phyloP scores from a whole-genome alignment of 768 basidiomycete genomes.

The Collybia mongolica region DNA sequence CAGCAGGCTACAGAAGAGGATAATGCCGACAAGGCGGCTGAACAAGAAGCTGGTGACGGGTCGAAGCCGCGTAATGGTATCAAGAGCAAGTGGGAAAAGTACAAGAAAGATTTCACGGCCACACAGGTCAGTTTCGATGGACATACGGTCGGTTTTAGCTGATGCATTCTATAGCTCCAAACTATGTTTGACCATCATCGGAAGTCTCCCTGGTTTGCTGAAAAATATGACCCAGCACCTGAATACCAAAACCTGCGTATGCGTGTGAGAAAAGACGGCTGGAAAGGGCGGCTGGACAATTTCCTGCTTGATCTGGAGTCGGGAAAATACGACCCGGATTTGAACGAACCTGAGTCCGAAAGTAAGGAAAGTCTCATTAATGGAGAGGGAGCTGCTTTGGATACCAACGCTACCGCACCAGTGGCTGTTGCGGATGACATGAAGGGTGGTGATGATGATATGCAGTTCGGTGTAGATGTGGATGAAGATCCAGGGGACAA shows the following conservation, averaged over 20 bases:
- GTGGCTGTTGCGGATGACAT: slow-evolving; percentile 44
- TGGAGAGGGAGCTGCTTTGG: slow-evolving; percentile 42
- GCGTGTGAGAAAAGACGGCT: slow-evolving; percentile 81
- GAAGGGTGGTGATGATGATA: slow-evolving; percentile 69
- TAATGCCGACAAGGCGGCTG: slow-evolving; percentile 78
- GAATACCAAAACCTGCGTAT: slow-evolving; percentile 71
- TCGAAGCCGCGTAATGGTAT: slow-evolving; percentile 84
- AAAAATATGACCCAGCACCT: slow-evolving; percentile 85
- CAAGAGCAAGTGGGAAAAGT: slow-evolving; percentile 85
- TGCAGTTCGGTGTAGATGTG: slow-evolving; percentile 68
- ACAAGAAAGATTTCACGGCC: slow-evolving; percentile 87
- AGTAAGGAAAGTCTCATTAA: slow-evolving; percentile 45
- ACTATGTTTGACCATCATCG: slow-evolving; percentile 95
- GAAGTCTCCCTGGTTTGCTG: slow-evolving; percentile 95
- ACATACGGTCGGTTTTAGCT: slow-evolving; percentile 18
- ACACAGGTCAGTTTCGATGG: slow-evolving; percentile 69
- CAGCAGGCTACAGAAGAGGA: slow-evolving; percentile 82
- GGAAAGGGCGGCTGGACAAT: slow-evolving; percentile 68
- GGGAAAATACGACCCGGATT: slow-evolving; percentile 83
- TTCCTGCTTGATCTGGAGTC: slow-evolving; percentile 81
- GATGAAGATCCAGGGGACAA: slow-evolving; percentile 72
- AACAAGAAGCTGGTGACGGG: slow-evolving; percentile 80
- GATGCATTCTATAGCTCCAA: slow-evolving; percentile 70
- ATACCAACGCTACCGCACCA: slow-evolving; percentile 37
- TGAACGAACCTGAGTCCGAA: slow-evolving; percentile 59